Evolutionary conservation across 257 asterid genomes (phyloP).

Genomic region (Coffea canephora): DNA sequence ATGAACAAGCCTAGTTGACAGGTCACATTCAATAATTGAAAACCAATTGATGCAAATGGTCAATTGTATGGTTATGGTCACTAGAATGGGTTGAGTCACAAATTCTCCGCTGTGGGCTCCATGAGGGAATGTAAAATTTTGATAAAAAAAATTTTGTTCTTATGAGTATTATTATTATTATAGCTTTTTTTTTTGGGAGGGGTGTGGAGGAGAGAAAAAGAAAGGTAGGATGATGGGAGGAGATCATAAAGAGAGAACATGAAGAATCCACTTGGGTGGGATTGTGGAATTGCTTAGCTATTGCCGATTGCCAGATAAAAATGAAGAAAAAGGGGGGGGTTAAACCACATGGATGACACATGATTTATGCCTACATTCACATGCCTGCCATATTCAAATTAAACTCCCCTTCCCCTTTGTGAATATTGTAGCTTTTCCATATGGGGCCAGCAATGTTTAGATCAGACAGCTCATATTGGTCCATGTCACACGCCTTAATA

Average conservation of each 20-base stretch:
- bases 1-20: conserved; percentile 27
- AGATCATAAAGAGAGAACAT: conserved; percentile 4
- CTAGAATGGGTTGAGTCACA: conserved; percentile 28
- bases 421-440: conserved; percentile 31
- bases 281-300: conserved; percentile 27
- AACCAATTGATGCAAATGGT: conserved; percentile 32
- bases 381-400: conserved; percentile 25
- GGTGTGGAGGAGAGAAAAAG: neutral
- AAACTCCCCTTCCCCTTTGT: conserved; percentile 1
- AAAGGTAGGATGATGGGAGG: neutral
- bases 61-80: conserved; percentile 36
- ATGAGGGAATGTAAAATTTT: conserved; percentile 23
- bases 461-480: conserved; percentile 58
- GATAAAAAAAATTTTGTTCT: neutral
- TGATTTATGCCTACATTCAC: conserved; percentile 43
- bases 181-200: neutral
- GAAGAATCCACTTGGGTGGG: conserved; percentile 27
- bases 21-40: conserved; percentile 32
- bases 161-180: neutral
- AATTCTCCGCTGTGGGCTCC: conserved; percentile 35
- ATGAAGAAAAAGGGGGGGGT: conserved; percentile 15
- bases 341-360: conserved; percentile 74
- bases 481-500: conserved; percentile 46
- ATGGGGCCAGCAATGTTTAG: conserved; percentile 42
- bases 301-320: conserved; percentile 28